A percentile compares a stretch with the other conserved stretches of the same genome.
These are phyloP conservation scores for Zygosaccharomyces pseudobailii DNA, from an alignment of 1,139 yeast species.

Conservation along the genomic window DNA sequence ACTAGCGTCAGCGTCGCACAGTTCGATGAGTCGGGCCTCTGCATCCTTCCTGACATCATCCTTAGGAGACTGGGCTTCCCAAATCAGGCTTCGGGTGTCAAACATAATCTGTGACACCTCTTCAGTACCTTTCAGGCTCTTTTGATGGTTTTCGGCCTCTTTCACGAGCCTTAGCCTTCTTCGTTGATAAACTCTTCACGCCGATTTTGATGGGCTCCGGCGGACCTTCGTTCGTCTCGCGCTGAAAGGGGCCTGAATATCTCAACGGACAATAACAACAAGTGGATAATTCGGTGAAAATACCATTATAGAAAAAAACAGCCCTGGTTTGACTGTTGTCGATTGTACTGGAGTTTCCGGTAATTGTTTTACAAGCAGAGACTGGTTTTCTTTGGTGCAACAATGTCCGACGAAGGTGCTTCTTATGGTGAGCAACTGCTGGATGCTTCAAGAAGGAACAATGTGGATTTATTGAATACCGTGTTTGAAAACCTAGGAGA, in stretches of 20 bases:
- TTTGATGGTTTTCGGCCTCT: background rate
- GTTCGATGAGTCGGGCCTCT: slow-evolving; percentile 29
- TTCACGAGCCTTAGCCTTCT: background rate
- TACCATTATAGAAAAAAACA: background rate
- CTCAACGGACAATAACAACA: background rate
- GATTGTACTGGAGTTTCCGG: background rate
- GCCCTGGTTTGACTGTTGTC: background rate
- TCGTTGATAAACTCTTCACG: background rate
- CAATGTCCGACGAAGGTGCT: slow-evolving; percentile 55
- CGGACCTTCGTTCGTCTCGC: slow-evolving; percentile 1
- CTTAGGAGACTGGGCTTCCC: slow-evolving; percentile 32
- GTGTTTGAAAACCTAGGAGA: slow-evolving; percentile 46
- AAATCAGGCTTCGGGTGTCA: slow-evolving; percentile 19
- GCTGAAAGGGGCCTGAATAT: slow-evolving; percentile 4
- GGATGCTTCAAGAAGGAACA: slow-evolving; percentile 86
- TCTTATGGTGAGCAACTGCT: slow-evolving; percentile 71
- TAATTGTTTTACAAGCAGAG: background rate
- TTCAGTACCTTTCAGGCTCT: background rate
- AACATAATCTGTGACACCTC: background rate
- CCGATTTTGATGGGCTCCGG: background rate
- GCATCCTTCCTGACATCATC: slow-evolving; percentile 33
- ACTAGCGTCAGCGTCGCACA: slow-evolving; percentile 34
- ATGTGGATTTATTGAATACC: slow-evolving; percentile 63
- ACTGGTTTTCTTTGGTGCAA: background rate
- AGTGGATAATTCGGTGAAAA: background rate